Conservation (phyloP, 129 eudicot species). For the Escallonia herrerae region DNA sequence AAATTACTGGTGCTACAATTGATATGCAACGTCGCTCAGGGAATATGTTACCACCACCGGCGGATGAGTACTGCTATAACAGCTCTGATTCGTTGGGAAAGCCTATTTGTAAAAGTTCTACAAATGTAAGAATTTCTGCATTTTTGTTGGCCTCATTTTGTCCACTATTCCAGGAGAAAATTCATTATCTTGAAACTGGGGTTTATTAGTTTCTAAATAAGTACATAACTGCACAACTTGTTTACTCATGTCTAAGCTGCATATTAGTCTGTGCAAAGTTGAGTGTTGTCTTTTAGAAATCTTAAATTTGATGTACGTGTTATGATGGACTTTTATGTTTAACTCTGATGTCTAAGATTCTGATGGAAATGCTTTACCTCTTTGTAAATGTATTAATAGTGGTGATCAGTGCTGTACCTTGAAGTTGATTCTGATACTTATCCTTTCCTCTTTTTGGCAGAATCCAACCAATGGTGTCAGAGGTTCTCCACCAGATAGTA, state of each 20-base stretch:
- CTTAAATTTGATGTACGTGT: too few species aligned
- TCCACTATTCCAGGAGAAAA: too few species aligned
- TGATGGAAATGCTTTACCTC: too few species aligned
- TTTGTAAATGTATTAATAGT: not conserved
- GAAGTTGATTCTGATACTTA: conserved; percentile 13
- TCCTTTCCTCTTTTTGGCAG: conserved; percentile 28
- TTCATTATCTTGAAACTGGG: too few species aligned
- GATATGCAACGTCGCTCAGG: conserved; percentile 79
- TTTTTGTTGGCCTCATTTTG: too few species aligned
- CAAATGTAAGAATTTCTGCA: conserved; percentile 61
- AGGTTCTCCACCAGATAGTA: conserved; percentile 81
- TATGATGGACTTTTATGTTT: too few species aligned
- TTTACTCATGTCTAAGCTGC: too few species aligned
- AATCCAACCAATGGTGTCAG: conserved; percentile 38
- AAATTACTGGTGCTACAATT: conserved; percentile 65
- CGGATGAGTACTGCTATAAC: conserved; percentile 67
- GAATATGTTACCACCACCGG: conserved; percentile 78
- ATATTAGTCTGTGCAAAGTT: too few species aligned
- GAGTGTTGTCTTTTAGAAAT: too few species aligned
- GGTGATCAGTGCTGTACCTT: conserved; percentile 3
- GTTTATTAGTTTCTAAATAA: too few species aligned
- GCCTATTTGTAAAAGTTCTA: conserved; percentile 50
- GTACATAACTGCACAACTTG: too few species aligned
- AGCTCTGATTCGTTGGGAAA: conserved; percentile 46
- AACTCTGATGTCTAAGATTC: too few species aligned